Evolutionary conservation across 345 rosid species (phyloP).

Genomic region (Euphorbia peplus): DNA sequence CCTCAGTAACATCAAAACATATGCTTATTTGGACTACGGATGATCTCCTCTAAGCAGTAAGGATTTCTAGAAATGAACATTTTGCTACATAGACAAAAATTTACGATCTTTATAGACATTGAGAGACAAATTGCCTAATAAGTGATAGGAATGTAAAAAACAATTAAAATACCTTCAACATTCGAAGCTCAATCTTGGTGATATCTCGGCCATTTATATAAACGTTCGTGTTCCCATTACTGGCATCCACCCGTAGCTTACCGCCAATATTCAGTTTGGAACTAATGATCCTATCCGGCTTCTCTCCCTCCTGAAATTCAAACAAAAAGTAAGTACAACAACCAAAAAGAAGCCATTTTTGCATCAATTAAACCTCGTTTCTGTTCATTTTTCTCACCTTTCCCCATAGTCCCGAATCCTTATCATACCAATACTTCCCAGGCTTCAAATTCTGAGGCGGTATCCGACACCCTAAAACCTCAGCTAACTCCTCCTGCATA

Average conservation of each 20-base stretch:
- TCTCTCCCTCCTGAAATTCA: conserved; percentile 57
- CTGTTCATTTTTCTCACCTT: conserved; percentile 35
- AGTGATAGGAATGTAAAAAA: background rate
- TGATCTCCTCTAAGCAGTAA: background rate
- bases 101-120: background rate
- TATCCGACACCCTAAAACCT: conserved; percentile 23
- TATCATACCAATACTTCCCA: conserved; percentile 96
- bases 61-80: background rate
- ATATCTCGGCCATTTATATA: conserved; percentile 70
- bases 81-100: background rate
- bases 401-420: conserved; percentile 96
- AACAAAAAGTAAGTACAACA: background rate
- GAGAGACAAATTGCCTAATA: background rate
- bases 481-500: conserved; percentile 51
- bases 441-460: conserved; percentile 91
- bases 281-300: conserved; percentile 55
- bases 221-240: conserved; percentile 57
- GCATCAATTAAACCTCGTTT: background rate
- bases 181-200: conserved; percentile 43
- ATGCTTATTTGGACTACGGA: background rate
- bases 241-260: conserved; percentile 46
- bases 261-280: conserved; percentile 53
- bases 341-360: background rate
- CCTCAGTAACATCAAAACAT: background rate
- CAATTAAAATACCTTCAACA: conserved; percentile 38